Evolutionary conservation across 2,329 filamentous ascomycete species (phyloP), one percentile per base, ranked within the genome.

Genomic region (Macrophomina phaseolina): DNA sequence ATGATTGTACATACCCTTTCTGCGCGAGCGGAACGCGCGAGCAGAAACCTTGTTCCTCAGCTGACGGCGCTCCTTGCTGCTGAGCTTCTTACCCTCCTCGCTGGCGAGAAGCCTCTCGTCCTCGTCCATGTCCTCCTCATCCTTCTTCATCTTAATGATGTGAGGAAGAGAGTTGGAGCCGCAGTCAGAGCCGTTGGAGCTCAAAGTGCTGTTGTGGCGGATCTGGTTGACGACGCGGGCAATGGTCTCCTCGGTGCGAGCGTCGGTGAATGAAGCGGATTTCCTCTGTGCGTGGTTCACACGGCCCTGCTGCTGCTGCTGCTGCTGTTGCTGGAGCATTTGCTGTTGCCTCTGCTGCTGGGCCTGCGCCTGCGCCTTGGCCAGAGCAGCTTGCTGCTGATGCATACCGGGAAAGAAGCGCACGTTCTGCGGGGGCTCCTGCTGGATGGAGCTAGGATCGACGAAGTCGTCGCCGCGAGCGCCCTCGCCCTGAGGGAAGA

Each of bases 31-130:
- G 89, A 99, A 99, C 62, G 94, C 94, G 72, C 95, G 92, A 69
- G 95, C 95, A 49, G 95, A 99, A 4, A 99, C 95, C 82, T 99
- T 99, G 87, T 99, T 99, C 70, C 95, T 89, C n/a, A 99, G 86
- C 80, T 98, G 95, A 71, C 95, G 90, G 68, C 95, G 90, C 81
- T 98, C 94, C 83, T 98, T 98, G 84, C 93, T 97, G 81, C 90
- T 95, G n/a, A 99, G 87, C 84, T 97, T 97, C 89, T 99, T 99
- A 74, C 94, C 95, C 81, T 97, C 94, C 75, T 99, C 95, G 68
- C 93, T 97, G n/a, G 93, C 93, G 56, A 97, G 85, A 9, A 97
- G 85, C 71, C 92, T 87, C 84, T 98, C 95, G 73, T 98, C 95
- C 79, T 97, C 94, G 73, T 99, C 95, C 94, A 99, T 98, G 64